Conservation (phyloP, 2,329 filamentous ascomycete genomes). For the Colletotrichum karsti region DNA sequence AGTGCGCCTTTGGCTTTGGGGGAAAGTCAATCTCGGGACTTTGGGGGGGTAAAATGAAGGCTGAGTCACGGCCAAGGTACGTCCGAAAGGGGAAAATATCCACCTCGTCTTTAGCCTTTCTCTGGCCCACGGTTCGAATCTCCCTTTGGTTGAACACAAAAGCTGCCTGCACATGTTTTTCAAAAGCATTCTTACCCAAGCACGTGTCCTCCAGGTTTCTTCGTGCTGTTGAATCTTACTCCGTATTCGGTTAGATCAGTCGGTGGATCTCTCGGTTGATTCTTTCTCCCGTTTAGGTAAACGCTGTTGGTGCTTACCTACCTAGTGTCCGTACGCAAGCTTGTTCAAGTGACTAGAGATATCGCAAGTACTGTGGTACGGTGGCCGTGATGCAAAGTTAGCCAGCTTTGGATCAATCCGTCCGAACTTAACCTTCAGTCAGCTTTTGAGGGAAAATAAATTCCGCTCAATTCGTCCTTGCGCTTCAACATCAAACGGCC, state of each 20-base stretch:
- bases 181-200: neutral
- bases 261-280: neutral
- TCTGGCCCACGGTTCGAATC: constrained; percentile 11
- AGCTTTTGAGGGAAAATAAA: neutral
- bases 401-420: no score
- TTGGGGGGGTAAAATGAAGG: neutral
- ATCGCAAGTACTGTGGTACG: no score
- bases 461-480: no score
- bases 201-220: neutral
- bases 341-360: no score
- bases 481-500: no score
- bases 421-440: no score
- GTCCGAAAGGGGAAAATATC: neutral
- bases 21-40: neutral
- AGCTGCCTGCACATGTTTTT: neutral
- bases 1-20: constrained; percentile 7
- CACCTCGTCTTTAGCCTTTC: neutral
- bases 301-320: neutral
- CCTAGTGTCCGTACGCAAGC: no score
- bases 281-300: neutral
- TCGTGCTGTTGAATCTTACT: neutral
- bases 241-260: neutral
- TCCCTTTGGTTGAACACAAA: neutral
- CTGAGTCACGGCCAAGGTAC: neutral
- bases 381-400: no score